Base-by-base conservation (phyloP, 139 green algal genomes). In the Tetradesmus obliquus region DNA sequence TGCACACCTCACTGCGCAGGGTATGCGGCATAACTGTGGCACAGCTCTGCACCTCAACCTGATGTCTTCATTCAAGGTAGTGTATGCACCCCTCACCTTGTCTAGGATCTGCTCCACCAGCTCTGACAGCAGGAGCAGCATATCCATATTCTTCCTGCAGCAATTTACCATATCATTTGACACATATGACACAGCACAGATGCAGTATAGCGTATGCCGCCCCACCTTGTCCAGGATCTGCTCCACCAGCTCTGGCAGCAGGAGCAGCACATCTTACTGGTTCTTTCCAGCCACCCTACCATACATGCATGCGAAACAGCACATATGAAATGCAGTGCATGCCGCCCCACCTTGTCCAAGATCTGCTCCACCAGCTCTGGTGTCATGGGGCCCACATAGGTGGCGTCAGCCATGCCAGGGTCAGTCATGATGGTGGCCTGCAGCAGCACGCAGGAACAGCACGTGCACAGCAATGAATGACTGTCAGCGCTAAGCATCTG, bases 401-500 rank as follows among this genome's bases (percentile, higher is more conserved):
- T 99, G 79, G 97, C 94, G 86, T 99, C 97, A 2, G 98, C 98
- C 79, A 98, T 99, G 76, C 96, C 97, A 9, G 98, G 98, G 93
- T 99, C 98, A 1, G 98, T 99, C 98, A 99, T 99, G 94, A 99
- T 99, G 66, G 98, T 99, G 24, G 98, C 98, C 94, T 97, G 94
- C 3, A 24, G 19, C 5, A 69, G 8, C 5, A 24, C 15, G 17
- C n/a, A 24, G 32, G 32, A 45, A 45, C 32, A 45, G 32, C 32
- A 45, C 32, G 32, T 45, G 32, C 32, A 45, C 2, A 45, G 32
- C 32, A 45, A 45, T 15, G 24, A 87, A 45, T 24, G 32, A 45
- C 32, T 45, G 32, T 45, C 32, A 45, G 32, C 32, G 32, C 32
- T 45, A 45, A 45, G 32, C 32, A 45, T 45, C 32, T 45, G 32